Base-by-base conservation (phyloP, 371 early-diverging fungal genomes). In the Chytridium lagenaria region DNA sequence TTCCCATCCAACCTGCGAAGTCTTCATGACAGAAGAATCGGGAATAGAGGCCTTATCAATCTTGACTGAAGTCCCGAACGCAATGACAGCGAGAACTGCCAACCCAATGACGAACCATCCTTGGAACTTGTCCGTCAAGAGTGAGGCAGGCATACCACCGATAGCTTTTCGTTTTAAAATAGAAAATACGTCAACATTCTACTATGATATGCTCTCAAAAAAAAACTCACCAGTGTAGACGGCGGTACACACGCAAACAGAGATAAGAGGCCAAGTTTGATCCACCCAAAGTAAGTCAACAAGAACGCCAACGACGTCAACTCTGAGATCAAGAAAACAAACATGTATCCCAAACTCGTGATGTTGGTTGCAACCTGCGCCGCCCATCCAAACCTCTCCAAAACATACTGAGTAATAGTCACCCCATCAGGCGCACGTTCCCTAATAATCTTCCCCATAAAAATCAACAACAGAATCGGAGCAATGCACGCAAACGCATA, bases 81-180 rank as follows among this genome's bases (percentile, higher is more conserved):
- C 76, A 37, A 85, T 72, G 36, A 67, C 77, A 10, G 83, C 78
- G 22, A 86, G 65, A 1, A 81, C 28, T 49, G 86, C 78, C 36
- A 85, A 76, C 22, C 71, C 65, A 7, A 39, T 28, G 31, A 72
- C 69, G 49, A 59, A 34, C 50, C 50, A 72, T 38, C 79, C 78
- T 72, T 85, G 86, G 59, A 85, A 74, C 23, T 81, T 77, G 52
- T 85, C 86, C 34, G 86, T 85, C 55, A 85, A 63, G 37, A 85
- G 69, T 33, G 86, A 86, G 0, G 86, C 84, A 61, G 77, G 81
- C 16, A 85, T 78, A n/a, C 86, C 86, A 70, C 86, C 86, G 73
- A 84, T 81, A 1, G 84, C 79, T n/a, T 7, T 34, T 33, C 7
- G 26, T 55, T 23, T 23, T 16, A 10, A 16, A 61, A 61, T 61